Conservation (phyloP, 805 yeast genomes). For the Allodekkera sacchari region DNA sequence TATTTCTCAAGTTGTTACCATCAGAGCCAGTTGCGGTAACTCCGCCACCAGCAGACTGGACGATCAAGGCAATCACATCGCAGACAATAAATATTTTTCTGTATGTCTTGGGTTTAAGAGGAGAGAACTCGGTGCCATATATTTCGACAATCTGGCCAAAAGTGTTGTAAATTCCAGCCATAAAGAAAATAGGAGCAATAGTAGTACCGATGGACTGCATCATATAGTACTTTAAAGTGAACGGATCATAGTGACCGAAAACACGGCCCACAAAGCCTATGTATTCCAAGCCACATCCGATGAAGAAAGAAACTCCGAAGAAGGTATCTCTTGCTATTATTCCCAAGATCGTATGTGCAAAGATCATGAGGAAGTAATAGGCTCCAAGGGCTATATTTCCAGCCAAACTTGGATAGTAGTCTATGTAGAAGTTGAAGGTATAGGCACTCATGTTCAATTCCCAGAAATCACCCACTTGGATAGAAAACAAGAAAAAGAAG, state of each 20-base stretch:
- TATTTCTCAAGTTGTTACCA: constrained; percentile 7
- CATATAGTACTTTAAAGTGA: constrained; percentile 32
- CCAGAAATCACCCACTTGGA: too few species aligned
- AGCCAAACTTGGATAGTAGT: neutral
- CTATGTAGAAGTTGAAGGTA: constrained; percentile 3
- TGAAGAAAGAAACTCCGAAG: constrained; percentile 30
- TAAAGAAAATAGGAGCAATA: constrained; percentile 67
- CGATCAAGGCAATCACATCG: constrained; percentile 49
- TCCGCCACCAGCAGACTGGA: constrained; percentile 73
- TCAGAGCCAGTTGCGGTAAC: constrained; percentile 40
- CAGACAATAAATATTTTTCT: constrained; percentile 52
- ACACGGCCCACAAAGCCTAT: constrained; percentile 57
- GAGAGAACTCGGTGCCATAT: constrained; percentile 45
- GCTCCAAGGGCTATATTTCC: neutral
- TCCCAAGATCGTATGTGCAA: neutral
- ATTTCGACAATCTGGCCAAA: constrained; percentile 53
- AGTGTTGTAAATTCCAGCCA: constrained; percentile 69
- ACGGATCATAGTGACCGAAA: constrained; percentile 28
- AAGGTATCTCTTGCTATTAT: neutral
- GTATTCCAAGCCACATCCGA: constrained; percentile 51
- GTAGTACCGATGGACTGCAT: constrained; percentile 57
- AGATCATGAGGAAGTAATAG: neutral
- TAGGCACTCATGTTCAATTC: constrained; percentile 1
- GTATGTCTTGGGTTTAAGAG: constrained; percentile 42
- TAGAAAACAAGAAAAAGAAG: too few species aligned